phyloP scores from a whole-genome alignment of 805 yeast species.

The Yarrowia osloensis region DNA sequence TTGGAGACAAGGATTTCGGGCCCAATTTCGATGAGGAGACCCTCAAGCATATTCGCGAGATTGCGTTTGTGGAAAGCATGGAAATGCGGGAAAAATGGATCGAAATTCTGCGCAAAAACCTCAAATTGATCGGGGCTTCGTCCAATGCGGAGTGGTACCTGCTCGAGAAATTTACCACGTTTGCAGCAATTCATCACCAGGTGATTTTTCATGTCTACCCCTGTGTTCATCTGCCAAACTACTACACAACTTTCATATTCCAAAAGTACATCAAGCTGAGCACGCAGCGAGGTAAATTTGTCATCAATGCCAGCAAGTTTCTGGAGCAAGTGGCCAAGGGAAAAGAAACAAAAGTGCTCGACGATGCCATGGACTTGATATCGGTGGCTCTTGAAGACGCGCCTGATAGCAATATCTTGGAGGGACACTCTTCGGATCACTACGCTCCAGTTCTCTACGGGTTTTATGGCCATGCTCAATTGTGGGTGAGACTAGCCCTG shows the following conservation, averaged over 20 bases:
- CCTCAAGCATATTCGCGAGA: neutral
- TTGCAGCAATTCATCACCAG: neutral
- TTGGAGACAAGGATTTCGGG: neutral
- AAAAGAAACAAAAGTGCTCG: neutral
- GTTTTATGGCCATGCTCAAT: slow-evolving; percentile 4
- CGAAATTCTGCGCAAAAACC: neutral
- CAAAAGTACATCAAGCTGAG: neutral
- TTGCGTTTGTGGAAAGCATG: neutral
- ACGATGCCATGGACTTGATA: neutral
- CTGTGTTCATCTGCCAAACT: neutral
- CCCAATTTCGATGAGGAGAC: neutral
- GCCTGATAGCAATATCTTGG: neutral
- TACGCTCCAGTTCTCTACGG: neutral
- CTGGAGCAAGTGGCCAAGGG: neutral
- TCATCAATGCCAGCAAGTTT: neutral
- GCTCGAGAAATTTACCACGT: neutral
- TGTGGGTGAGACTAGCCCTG: slow-evolving; percentile 5
- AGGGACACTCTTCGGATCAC: too few relatives aligned
- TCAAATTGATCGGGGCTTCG: neutral
- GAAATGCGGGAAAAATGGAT: neutral
- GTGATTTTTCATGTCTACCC: neutral
- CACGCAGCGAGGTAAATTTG: neutral
- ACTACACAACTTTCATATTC: neutral
- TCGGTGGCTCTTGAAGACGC: neutral
- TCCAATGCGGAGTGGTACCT: neutral